phyloP scores from a whole-genome alignment of 2,329 filamentous ascomycete genomes.

The Knufia petricola region DNA sequence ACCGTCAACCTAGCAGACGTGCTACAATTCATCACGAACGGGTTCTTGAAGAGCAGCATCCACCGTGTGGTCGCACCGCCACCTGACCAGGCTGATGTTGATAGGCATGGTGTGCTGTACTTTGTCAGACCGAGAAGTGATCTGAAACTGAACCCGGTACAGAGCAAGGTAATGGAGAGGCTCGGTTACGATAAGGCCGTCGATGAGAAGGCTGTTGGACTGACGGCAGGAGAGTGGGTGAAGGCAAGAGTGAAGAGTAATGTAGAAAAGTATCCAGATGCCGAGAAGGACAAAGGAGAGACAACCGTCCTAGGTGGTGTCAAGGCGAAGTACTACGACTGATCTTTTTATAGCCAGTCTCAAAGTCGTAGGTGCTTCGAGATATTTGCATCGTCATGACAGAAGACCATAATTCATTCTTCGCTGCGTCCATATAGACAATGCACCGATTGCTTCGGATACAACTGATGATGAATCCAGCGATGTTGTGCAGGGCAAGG shows the following conservation, averaged over 20 bases:
- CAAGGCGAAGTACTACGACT: slow-evolving; percentile 20
- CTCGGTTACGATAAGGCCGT: slow-evolving; percentile 20
- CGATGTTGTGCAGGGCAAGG: too few species aligned
- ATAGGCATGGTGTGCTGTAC: slow-evolving; percentile 37
- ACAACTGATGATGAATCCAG: too few species aligned
- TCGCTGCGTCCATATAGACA: too few species aligned
- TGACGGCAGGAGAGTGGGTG: slow-evolving; percentile 28
- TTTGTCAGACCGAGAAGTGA: slow-evolving; percentile 36
- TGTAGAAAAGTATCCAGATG: slow-evolving; percentile 12
- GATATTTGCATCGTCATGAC: too few species aligned
- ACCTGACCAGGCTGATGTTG: slow-evolving; percentile 37
- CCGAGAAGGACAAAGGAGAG: slow-evolving; percentile 13
- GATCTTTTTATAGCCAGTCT: neutral
- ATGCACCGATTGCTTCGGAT: too few species aligned
- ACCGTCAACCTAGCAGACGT: slow-evolving; percentile 44
- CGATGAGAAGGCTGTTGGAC: slow-evolving; percentile 10
- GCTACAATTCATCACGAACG: slow-evolving; percentile 39
- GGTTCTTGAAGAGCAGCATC: slow-evolving; percentile 42
- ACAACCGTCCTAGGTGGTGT: slow-evolving; percentile 17
- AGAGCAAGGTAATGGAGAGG: slow-evolving; percentile 28
- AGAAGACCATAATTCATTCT: too few species aligned
- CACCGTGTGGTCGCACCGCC: slow-evolving; percentile 43
- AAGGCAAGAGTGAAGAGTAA: slow-evolving; percentile 29
- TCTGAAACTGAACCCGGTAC: slow-evolving; percentile 25
- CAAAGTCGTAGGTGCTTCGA: too few species aligned